Evolutionary conservation across 805 yeast species (phyloP), one percentile per base, ranked within the genome.

Genomic region (Metschnikowia similis): DNA sequence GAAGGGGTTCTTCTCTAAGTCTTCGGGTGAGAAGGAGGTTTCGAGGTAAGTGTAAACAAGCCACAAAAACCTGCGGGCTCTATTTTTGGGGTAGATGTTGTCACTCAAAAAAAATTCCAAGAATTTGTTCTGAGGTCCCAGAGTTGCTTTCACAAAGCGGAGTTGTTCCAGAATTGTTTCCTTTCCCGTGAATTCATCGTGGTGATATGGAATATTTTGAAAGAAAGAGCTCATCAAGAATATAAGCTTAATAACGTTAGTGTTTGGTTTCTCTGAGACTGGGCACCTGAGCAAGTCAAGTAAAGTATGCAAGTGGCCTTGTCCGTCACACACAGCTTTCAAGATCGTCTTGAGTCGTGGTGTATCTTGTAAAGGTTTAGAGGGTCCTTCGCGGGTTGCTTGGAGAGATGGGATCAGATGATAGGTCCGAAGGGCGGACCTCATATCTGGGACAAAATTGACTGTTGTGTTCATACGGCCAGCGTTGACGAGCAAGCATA

Each of bases 381-480:
- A 60, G 41, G 74, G 57, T 31, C 66, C 76, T 47, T 75, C 79
- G 14, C 85, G 76, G 50, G 80, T 81, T 2, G 85, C 82, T 64
- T 92, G 97, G 39, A 92, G 72, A 9, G 90, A 82, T 0, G 99
- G 99, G 32, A 92, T 89, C 10, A 96, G 87, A 68, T 92, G 97
- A 64, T 87, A 92, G 0, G 97, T 91, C 61, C 99, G 77, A 54
- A 92, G 75, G 56, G 90, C 92, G 0, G 96, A 89, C 58, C 89
- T 85, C 98, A 92, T 92, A 62, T 90, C 97, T 21, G 95, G 89
- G 49, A 89, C 96, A 63, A 92, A 87, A 68, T 92, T 92, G 47
- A 92, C 84, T 2, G 98, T 92, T 2, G 99, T 92, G 71, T 92
- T 92, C 83, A 92, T 82, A 54, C 97, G 76, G 8, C 98, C 98